Evolutionary conservation across 192 early-diverging fungal genomes (phyloP).

Genomic region (Thamnidium elegans): DNA sequence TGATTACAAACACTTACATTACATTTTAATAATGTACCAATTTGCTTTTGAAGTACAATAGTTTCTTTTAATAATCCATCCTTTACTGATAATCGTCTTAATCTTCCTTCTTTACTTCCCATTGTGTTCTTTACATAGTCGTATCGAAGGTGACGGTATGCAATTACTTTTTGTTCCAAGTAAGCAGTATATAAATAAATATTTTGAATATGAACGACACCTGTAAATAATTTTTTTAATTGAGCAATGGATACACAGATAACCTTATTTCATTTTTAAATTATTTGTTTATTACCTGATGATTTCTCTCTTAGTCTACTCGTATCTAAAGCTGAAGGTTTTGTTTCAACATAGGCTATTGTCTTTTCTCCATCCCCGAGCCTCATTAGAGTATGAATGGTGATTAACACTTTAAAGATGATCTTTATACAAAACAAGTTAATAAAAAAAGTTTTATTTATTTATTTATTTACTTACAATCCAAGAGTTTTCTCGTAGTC

Average conservation of each 20-base stretch:
- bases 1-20: constrained; percentile 46
- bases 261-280: constrained; percentile 20
- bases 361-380: constrained; percentile 64
- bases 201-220: constrained; percentile 55
- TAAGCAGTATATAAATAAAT: constrained; percentile 72
- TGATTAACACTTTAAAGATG: constrained; percentile 71
- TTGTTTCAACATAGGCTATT: constrained; percentile 49
- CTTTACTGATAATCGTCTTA: constrained; percentile 54
- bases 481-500: constrained; percentile 60
- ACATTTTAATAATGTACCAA: constrained; percentile 69
- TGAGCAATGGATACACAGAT: constrained; percentile 22
- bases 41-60: constrained; percentile 66
- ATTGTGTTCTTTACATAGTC: constrained; percentile 61
- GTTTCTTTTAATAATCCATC: constrained; percentile 64
- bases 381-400: constrained; percentile 70
- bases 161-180: constrained; percentile 67
- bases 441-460: too few species aligned
- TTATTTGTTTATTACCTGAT: constrained; percentile 13
- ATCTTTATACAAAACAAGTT: constrained; percentile 41
- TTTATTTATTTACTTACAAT: constrained; percentile 45
- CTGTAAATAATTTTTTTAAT: constrained; percentile 2
- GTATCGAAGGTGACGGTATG: constrained; percentile 58
- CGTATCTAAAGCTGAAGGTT: constrained; percentile 50
- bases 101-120: constrained; percentile 36
- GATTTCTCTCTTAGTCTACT: constrained; percentile 50